Evolutionary conservation across 305 asterid genomes (phyloP).

Genomic region (Salvia sclarea): DNA sequence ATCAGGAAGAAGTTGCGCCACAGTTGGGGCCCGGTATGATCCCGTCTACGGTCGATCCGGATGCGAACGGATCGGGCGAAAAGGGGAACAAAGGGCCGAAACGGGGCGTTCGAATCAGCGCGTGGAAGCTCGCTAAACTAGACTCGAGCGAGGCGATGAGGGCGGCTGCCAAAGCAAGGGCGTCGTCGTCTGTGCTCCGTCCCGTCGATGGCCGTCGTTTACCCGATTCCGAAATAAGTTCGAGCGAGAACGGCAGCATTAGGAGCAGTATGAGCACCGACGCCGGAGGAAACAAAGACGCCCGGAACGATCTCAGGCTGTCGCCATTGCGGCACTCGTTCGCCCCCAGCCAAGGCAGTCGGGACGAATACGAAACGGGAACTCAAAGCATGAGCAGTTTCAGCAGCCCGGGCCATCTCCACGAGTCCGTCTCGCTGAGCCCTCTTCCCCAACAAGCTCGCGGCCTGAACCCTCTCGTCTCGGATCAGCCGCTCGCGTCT

Average conservation of each 20-base stretch:
- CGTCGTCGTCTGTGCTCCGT: constrained; percentile 91
- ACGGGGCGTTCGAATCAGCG: constrained; percentile 81
- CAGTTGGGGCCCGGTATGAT: constrained; percentile 94
- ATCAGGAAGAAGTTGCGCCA: constrained; percentile 98
- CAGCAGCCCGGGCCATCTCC: constrained; percentile 86
- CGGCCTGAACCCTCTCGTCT: constrained; percentile 38
- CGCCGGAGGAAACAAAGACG: constrained; percentile 62
- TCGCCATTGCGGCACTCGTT: constrained; percentile 58
- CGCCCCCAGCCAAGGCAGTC: constrained; percentile 83
- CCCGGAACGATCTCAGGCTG: constrained; percentile 45
- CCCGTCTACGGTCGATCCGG: constrained; percentile 97
- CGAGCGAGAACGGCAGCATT: constrained; percentile 74
- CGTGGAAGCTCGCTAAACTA: constrained; percentile 96
- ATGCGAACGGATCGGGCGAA: constrained; percentile 61
- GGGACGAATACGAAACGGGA: constrained; percentile 83
- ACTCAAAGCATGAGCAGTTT: constrained; percentile 86
- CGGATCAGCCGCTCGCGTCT: constrained; percentile 41
- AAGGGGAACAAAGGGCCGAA: constrained; percentile 61
- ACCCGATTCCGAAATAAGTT: constrained; percentile 74
- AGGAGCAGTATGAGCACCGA: constrained; percentile 90
- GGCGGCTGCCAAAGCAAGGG: constrained; percentile 98
- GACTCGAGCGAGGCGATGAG: constrained; percentile 83
- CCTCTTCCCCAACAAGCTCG: constrained; percentile 84
- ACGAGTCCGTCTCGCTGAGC: constrained; percentile 79
- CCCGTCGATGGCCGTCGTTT: constrained; percentile 69